These are phyloP conservation scores for Globisporangium okanoganense DNA, from an alignment of 352 stramenopile genomes.

Conservation along the genomic window DNA sequence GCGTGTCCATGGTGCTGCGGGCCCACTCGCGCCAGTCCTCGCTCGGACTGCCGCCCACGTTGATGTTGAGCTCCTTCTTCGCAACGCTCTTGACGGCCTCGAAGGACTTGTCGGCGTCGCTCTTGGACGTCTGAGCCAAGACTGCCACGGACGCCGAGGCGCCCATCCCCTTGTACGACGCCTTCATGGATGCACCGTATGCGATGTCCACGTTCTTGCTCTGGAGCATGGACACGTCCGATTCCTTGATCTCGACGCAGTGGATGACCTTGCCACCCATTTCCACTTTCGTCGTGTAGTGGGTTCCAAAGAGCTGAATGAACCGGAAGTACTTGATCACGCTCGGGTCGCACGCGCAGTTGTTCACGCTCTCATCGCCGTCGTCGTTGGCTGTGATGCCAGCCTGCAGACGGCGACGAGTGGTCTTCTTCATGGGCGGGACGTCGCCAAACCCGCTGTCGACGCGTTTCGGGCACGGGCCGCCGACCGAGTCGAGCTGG, in stretches of 20 bases:
- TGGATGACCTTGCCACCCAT: conserved; percentile 30
- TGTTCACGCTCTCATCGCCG: conserved; percentile 18
- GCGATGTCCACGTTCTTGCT: conserved; percentile 26
- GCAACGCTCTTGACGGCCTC: conserved; percentile 23
- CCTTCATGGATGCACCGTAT: conserved; percentile 30
- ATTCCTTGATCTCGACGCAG: conserved; percentile 28
- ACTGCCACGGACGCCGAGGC: conserved; percentile 18
- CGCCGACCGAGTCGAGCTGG: conserved; percentile 10
- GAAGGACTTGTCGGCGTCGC: conserved; percentile 17
- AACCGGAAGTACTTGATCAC: conserved; percentile 25
- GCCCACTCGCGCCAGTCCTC: conserved; percentile 30
- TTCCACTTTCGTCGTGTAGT: conserved; percentile 28
- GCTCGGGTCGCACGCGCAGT: conserved; percentile 24
- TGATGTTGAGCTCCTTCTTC: conserved; percentile 31
- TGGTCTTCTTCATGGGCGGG: conserved; percentile 18
- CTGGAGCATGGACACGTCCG: conserved; percentile 20
- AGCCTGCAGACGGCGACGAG: conserved; percentile 40
- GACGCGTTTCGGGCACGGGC: conserved; percentile 8
- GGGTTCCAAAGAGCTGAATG: conserved; percentile 24
- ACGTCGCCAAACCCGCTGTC: conserved; percentile 21
- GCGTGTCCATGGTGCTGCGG: conserved; percentile 14
- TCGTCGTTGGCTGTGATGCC: conserved; percentile 16
- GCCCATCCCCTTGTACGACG: conserved; percentile 19
- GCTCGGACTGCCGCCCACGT: conserved; percentile 24
- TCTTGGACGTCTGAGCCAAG: conserved; percentile 14